Evolutionary conservation across 176 grass and related monocot species (phyloP).

Genomic region (Carex kokanica): DNA sequence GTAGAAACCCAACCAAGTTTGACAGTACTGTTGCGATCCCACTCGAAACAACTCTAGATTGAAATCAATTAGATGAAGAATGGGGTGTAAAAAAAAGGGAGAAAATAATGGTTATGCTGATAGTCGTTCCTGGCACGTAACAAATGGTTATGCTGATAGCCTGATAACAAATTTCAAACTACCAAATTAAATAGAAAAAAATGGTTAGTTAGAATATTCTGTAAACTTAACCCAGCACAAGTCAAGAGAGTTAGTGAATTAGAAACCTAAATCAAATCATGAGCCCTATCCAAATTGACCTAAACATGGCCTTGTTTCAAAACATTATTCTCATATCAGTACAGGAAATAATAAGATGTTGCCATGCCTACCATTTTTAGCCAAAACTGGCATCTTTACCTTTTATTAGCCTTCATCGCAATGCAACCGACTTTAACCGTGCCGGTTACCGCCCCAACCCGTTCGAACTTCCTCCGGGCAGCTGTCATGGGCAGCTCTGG

Average conservation of each 20-base stretch:
- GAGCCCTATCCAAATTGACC: background rate
- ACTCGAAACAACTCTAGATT: too few relatives aligned
- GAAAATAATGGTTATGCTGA: too few relatives aligned
- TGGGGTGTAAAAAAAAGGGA: too few relatives aligned
- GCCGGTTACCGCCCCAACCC: background rate
- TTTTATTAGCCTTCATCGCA: background rate
- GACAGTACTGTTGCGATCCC: too few relatives aligned
- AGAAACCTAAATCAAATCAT: slow-evolving; percentile 2
- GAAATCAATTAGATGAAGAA: too few relatives aligned
- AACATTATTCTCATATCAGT: slow-evolving; percentile 7
- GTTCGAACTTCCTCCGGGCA: slow-evolving; percentile 22
- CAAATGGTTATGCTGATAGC: background rate
- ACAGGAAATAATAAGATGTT: slow-evolving; percentile 11
- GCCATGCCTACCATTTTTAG: background rate
- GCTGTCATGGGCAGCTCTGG: background rate
- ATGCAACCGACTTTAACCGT: background rate
- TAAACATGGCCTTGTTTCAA: background rate
- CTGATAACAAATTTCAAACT: background rate
- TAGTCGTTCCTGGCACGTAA: too few relatives aligned
- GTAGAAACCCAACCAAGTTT: too few relatives aligned
- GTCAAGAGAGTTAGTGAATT: background rate
- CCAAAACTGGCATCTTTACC: slow-evolving; percentile 11
- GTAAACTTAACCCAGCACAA: slow-evolving; percentile 16
- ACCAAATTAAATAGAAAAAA: background rate
- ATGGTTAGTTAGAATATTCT: slow-evolving; percentile 3